Conservation (phyloP, 805 yeast genomes). For the Yarrowia deformans region DNA sequence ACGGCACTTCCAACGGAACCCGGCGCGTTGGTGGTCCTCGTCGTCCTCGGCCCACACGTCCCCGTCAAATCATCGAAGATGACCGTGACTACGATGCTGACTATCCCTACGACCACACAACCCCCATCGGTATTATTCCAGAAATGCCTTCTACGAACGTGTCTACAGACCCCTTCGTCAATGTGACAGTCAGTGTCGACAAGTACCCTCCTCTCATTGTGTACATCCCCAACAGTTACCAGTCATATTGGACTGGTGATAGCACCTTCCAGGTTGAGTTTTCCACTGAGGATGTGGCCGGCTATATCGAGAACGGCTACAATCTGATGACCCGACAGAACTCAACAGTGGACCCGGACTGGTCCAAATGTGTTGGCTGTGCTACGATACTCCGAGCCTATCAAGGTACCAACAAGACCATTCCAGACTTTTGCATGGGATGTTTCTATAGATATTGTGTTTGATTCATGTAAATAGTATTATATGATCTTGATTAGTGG, state of each 20-base stretch:
- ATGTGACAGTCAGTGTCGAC: constrained; percentile 68
- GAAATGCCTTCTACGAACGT: background rate
- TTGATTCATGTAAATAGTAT: constrained; percentile 1
- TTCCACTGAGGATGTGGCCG: constrained; percentile 61
- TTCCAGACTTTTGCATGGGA: constrained; percentile 25
- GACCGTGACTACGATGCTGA: constrained; percentile 46
- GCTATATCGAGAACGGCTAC: constrained; percentile 76
- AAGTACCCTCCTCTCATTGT: constrained; percentile 73
- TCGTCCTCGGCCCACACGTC: constrained; percentile 44
- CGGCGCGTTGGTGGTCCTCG: background rate
- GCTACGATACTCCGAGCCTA: constrained; percentile 74
- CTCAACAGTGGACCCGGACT: constrained; percentile 70
- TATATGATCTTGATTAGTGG: background rate
- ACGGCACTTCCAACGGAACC: background rate
- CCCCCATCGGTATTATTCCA: constrained; percentile 1
- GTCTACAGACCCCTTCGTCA: constrained; percentile 67
- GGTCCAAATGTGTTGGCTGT: constrained; percentile 80
- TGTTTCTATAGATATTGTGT: constrained; percentile 29
- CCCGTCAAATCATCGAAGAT: constrained; percentile 53
- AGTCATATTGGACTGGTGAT: constrained; percentile 69
- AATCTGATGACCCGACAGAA: constrained; percentile 74
- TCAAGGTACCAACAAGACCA: constrained; percentile 27
- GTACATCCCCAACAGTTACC: constrained; percentile 77
- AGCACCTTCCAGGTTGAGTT: constrained; percentile 74
- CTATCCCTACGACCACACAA: constrained; percentile 5